Percentiles rank a stretch among this genome's conserved stretches.
Evolutionary conservation across 2,329 filamentous ascomycete genomes (phyloP).

Genomic region (Trichoderma atroviride): DNA sequence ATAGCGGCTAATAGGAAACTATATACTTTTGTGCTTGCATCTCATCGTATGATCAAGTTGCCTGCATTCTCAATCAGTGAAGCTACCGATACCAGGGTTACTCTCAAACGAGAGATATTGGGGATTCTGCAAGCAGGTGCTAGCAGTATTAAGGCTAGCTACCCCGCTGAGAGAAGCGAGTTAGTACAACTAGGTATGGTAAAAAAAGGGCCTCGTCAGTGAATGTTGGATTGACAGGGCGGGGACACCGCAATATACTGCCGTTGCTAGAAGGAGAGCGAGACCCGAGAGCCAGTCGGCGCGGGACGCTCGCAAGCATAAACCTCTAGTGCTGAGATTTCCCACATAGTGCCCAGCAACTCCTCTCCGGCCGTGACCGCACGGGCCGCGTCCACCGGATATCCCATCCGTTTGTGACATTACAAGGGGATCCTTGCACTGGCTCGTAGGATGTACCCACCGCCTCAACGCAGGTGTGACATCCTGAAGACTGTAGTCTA

Average conservation of each 20-base stretch:
- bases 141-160: not conserved
- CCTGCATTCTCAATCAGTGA: not conserved
- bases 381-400: constrained; percentile 8
- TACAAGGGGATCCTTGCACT: not conserved
- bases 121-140: not conserved
- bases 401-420: not conserved
- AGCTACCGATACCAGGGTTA: not conserved
- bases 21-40: not conserved
- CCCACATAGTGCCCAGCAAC: not conserved
- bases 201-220: not conserved
- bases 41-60: too few species aligned
- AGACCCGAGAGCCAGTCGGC: not conserved
- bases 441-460: not conserved
- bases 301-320: constrained; percentile 1
- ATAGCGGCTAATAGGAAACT: not conserved
- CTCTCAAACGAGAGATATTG: not conserved
- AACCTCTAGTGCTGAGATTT: constrained; percentile 3
- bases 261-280: not conserved
- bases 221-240: not conserved
- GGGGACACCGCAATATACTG: not conserved
- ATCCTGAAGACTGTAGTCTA: not conserved
- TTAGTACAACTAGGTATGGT: not conserved
- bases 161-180: not conserved
- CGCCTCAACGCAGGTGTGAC: constrained; percentile 7
- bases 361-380: not conserved